Base-by-base conservation (phyloP, 148 eudicot genomes). In the Rhododendron williamsianum region DNA sequence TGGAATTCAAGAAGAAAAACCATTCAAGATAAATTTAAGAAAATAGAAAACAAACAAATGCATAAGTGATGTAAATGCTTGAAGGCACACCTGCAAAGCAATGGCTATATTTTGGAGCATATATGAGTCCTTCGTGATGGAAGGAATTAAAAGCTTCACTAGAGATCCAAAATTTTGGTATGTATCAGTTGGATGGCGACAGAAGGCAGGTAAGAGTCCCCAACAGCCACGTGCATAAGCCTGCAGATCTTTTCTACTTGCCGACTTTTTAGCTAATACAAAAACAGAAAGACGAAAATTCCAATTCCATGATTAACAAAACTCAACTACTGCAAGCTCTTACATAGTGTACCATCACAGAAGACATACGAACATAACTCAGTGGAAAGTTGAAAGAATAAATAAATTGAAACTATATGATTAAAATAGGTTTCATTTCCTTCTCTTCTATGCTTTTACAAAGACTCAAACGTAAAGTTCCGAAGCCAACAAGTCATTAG, bases 201-300 rank as follows among this genome's bases (percentile, higher is more conserved):
- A 96, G 78, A 96, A 94, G 86, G 97, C 95, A 85, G 98, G 97
- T 87, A 96, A 89, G 41, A 96, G 90, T 83, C 93, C 94, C 98
- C 97, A 95, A 83, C 92, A 86, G 43, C 85, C 91, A 85, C 72
- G 91, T 86, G 92, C 92, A 87, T 88, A 87, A 84, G 94, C 93
- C 95, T 89, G 93, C 92, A 96, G 91, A 87, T 91, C 96, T 89
- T 90, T 84, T 86, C 90, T 87, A 88, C 87, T 89, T 87, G 82
- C 90, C 78, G 93, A 88, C 84, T 92, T 94, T 90, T 93, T 93
- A 87, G 87, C 98, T 95, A 94, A 33, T 69, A 71, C 76, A 30
- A 71, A 71, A 71, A 30, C 84, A 87, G 87, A 91, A 88, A 67
- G 85, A 56, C 86, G 84, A 63, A 89, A 85, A 79, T 56, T 86